phyloP scores from a whole-genome alignment of 2,329 filamentous ascomycete genomes.

The Coniochaeta hoffmannii region DNA sequence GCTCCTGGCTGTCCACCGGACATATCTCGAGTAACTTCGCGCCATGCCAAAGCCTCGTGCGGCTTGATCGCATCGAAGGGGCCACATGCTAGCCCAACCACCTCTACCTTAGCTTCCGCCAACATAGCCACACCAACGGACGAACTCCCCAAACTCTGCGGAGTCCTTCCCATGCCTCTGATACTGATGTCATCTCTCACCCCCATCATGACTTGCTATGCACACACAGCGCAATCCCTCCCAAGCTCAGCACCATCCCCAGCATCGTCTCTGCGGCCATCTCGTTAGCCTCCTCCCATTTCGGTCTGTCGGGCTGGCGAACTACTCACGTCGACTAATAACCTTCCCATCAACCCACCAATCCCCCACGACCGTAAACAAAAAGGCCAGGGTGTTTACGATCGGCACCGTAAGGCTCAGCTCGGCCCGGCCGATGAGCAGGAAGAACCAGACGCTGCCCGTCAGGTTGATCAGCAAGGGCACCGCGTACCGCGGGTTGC shows the following conservation, averaged over 20 bases:
- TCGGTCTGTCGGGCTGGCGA: neutral
- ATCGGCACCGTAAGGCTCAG: constrained; percentile 90
- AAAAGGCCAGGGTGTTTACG: constrained; percentile 85
- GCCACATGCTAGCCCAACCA: too few species aligned
- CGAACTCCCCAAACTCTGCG: too few species aligned
- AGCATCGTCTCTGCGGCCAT: constrained; percentile 68
- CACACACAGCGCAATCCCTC: constrained; percentile 78
- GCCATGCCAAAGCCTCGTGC: too few species aligned
- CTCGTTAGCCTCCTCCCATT: neutral
- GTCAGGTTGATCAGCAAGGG: constrained; percentile 84
- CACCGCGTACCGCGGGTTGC: constrained; percentile 75
- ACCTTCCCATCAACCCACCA: constrained; percentile 93
- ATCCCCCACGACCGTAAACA: constrained; percentile 93
- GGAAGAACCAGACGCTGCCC: constrained; percentile 93
- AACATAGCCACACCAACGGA: too few species aligned
- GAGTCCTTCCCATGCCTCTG: too few species aligned
- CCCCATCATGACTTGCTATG: constrained; percentile 44
- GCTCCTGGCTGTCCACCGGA: too few species aligned
- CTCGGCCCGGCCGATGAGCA: constrained; percentile 88
- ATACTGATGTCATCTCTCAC: neutral
- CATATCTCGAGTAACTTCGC: too few species aligned
- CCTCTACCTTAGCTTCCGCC: too few species aligned
- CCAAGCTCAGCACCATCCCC: constrained; percentile 72
- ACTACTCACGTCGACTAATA: constrained; percentile 64
- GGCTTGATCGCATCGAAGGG: too few species aligned